Evolutionary conservation across 2,329 filamentous ascomycete species (phyloP), one percentile per base, ranked within the genome.

Genomic region (Rhytidhysteron rufulum): DNA sequence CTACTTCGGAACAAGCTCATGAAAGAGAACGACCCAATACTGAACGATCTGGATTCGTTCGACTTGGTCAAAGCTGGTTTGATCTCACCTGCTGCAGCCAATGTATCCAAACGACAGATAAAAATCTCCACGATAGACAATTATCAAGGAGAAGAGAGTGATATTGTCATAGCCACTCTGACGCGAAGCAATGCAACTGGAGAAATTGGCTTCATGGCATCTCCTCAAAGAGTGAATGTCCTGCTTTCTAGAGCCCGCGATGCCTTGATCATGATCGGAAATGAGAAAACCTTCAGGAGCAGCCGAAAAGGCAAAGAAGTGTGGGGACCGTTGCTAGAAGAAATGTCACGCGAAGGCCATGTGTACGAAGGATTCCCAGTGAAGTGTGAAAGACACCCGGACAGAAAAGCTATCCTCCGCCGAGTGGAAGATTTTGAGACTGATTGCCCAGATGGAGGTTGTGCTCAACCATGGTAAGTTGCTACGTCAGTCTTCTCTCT

Each of bases 71-170:
- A 69, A 4, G 83, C 83, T 1, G 85, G 85, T 0, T 47, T 88
- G 0, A 41, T 85, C n/a, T 70, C 75, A 0, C 58, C 72, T 2
- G 74, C 76, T 0, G 72, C 76, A 0, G 72, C 74, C 4, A 27
- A 27, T 27, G 58, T 76, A 0, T 58, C 69, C 0, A 83, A 80
- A 45, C 68, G 66, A 1, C 68, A 57, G 0, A 67, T 88, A 13
- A 70, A 74, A 0, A 68, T 89, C 0, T 86, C 85, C 0, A 88
- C 85, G 0, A 84, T 89, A 83, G 85, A 89, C 45, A 89, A 89
- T 45, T 90, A 85, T 42, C 86, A 89, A 57, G 85, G 86, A 1
- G 85, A 89, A 53, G 85, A 90, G 48, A 81, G 78, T 27, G 79
- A 88, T 1, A 83, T 90, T 13, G 80, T 88, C 0, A 75, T 90